Base-by-base conservation (phyloP, 164 flowering plant genomes). In the Vitis rupestris region DNA sequence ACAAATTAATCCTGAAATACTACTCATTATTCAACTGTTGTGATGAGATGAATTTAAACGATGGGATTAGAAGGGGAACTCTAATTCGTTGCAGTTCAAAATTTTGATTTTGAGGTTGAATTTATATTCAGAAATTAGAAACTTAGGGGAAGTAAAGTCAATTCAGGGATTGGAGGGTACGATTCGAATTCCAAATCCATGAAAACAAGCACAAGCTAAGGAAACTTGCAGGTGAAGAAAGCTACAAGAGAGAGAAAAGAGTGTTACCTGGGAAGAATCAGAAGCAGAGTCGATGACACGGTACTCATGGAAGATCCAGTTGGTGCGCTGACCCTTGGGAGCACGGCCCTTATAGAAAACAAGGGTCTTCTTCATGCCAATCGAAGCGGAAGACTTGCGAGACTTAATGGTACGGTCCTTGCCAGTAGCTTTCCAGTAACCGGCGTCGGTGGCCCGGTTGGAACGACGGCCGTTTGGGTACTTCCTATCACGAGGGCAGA, bases 381-480 rank as follows among this genome's bases (percentile, higher is more conserved):
- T 67, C 23, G 63, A 10, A 44, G 44, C 15, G 12, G 68, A 9
- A 5, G 68, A 63, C 61, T 76, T 71, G 14, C 74, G 70, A 9
- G 81, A 66, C 65, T 66, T 75, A 47, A 83, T 80, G 16, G 80
- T 83, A 0, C 84, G 81, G 73, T 80, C 82, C 76, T 81, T 83
- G 3, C 83, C 84, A 1, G 85, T 82, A n/a, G 85, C 83, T 50
- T 82, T 82, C 85, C 85, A 82, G 60, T 79, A 82, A 9, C 85
- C 85, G 15, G 78, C 78, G n/a, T 75, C 86, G 0, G 84, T 80
- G 9, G 86, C 84, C 47, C 83, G 56, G 63, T 79, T 83, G 13
- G 84, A 78, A 2, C 86, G 75, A 29, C 78, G 79, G 44, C 86
- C 84, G 10, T 76, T 80, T 2, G 86, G 86, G 74, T 82, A 80